Evolutionary conservation across 2,329 filamentous ascomycete genomes (phyloP), one percentile per base, ranked within the genome.

Genomic region (Stenocarpella maydis): DNA sequence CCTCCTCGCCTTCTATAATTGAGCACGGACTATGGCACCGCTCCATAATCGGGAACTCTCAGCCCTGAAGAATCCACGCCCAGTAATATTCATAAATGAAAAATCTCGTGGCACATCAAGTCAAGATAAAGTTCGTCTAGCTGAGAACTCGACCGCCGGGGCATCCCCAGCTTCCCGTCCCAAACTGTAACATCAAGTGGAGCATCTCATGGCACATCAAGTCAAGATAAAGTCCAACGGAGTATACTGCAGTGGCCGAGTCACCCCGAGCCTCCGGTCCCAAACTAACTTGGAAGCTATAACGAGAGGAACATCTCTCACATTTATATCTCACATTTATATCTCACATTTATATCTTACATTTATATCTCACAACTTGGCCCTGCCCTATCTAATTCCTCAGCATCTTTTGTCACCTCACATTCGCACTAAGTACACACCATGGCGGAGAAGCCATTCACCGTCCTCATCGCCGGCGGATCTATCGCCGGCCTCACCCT

Each of bases 391-490:
- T 45, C 41, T 10, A 19, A 5, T 47, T 2, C 19, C 17, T 15
- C 19, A 4, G 3, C 17, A 45, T 2, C 4, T 34, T 47, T 34
- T 2, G 41, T 8, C 5, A 34, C 6, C 6, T 15, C 10, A 61
- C 19, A 14, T 15, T 34, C 2, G 2, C 54, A 45, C n/a, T n/a
- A n/a, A n/a, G n/a, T 31, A 60, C 10, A 5, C 9, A 60, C 6
- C 26, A 66, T 34, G 37, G 10, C 64, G 47, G 10, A 47, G 2
- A 17, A 52, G n/a, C 64, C 50, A 1, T 66, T 66, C 26, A 66
- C 77, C 63, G 78, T 85, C 28, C 75, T 86, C 65, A 86, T 87
- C 47, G 82, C 78, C 1, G 85, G 85, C 21, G 85, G 83, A 8
- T 80, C 82, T 54, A 75, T 87, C n/a, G 78, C 81, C 2, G 86